Evolutionary conservation across 2,329 filamentous ascomycete genomes (phyloP).

Genomic region (Shiraia sp.): DNA sequence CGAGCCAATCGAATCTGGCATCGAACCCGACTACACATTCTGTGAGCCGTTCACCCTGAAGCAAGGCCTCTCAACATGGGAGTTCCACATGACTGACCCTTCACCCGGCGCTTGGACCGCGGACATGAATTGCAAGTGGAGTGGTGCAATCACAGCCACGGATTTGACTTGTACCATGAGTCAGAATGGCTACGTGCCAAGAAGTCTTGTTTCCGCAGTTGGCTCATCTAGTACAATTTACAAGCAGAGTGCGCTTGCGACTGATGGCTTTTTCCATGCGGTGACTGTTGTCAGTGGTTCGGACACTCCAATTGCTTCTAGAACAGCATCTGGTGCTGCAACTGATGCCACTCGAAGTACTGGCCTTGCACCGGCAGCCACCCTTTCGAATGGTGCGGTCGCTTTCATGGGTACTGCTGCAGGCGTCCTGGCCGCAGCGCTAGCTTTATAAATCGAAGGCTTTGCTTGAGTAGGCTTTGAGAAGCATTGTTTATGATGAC

Average conservation of each 20-base stretch:
- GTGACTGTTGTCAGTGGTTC: slow-evolving; percentile 18
- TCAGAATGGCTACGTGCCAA: slow-evolving; percentile 16
- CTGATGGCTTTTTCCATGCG: slow-evolving; percentile 7
- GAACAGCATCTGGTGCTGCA: slow-evolving; percentile 1
- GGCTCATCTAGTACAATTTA: slow-evolving; percentile 2
- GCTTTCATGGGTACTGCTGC: slow-evolving; percentile 27
- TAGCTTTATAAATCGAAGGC: slow-evolving; percentile 21
- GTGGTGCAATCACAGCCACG: slow-evolving; percentile 22
- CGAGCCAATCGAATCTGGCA: background rate
- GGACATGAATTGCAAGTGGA: slow-evolving; percentile 26
- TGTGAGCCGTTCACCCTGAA: slow-evolving; percentile 30
- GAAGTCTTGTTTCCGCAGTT: background rate
- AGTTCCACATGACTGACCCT: slow-evolving; percentile 26
- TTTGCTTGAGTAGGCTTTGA: too few species aligned
- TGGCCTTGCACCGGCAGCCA: slow-evolving; percentile 20
- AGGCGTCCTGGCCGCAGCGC: slow-evolving; percentile 25
- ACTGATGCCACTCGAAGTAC: slow-evolving; percentile 8
- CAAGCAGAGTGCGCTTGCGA: slow-evolving; percentile 12
- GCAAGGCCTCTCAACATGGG: slow-evolving; percentile 25
- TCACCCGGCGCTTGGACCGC: slow-evolving; percentile 19
- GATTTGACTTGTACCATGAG: slow-evolving; percentile 26
- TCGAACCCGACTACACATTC: slow-evolving; percentile 7
- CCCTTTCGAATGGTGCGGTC: slow-evolving; percentile 23
- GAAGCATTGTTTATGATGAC: too few species aligned
- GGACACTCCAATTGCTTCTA: slow-evolving; percentile 9